A percentile compares a stretch with the other conserved stretches of the same genome.
Conservation (phyloP, 2,329 filamentous ascomycete species). For the Aureobasidium sp. region DNA sequence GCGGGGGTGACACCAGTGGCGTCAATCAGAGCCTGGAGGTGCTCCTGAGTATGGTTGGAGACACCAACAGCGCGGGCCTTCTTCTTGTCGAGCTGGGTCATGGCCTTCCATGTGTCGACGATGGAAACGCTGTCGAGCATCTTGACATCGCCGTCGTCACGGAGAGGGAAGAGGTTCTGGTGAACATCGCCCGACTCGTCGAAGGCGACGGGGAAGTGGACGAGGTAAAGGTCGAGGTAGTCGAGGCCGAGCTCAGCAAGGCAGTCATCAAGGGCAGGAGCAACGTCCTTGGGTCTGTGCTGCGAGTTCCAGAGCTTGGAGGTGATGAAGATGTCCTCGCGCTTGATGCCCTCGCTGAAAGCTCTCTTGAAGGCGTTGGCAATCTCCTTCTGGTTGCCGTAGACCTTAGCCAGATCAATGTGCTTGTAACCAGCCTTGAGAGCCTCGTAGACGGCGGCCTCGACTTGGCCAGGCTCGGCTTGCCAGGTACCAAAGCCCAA, state of each 20-base stretch:
- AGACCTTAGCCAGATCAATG: constrained; percentile 59
- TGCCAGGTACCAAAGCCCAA: constrained; percentile 75
- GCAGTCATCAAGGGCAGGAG: constrained; percentile 51
- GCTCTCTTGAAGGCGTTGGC: constrained; percentile 66
- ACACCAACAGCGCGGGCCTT: constrained; percentile 49
- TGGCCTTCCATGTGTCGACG: constrained; percentile 64
- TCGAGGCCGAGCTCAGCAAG: constrained; percentile 53
- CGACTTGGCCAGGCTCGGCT: constrained; percentile 59
- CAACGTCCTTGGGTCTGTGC: constrained; percentile 53
- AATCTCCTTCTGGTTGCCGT: constrained; percentile 70
- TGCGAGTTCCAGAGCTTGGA: constrained; percentile 78
- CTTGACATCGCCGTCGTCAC: constrained; percentile 50
- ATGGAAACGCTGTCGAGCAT: constrained; percentile 70
- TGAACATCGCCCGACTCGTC: constrained; percentile 6
- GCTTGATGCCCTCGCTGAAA: constrained; percentile 55
- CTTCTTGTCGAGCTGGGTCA: constrained; percentile 41
- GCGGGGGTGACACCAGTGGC: constrained; percentile 57
- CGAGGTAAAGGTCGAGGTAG: constrained; percentile 63
- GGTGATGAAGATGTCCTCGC: constrained; percentile 64
- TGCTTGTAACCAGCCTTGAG: constrained; percentile 15
- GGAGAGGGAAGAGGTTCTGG: constrained; percentile 50
- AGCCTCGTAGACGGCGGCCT: constrained; percentile 57
- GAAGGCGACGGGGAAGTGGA: constrained; percentile 42
- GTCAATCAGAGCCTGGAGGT: constrained; percentile 64
- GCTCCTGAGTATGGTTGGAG: constrained; percentile 75